A percentile compares a stretch with the other conserved stretches of the same genome.
phyloP scores from a whole-genome alignment of 2,329 filamentous ascomycete species.

The Penicillium sclerotiorum region DNA sequence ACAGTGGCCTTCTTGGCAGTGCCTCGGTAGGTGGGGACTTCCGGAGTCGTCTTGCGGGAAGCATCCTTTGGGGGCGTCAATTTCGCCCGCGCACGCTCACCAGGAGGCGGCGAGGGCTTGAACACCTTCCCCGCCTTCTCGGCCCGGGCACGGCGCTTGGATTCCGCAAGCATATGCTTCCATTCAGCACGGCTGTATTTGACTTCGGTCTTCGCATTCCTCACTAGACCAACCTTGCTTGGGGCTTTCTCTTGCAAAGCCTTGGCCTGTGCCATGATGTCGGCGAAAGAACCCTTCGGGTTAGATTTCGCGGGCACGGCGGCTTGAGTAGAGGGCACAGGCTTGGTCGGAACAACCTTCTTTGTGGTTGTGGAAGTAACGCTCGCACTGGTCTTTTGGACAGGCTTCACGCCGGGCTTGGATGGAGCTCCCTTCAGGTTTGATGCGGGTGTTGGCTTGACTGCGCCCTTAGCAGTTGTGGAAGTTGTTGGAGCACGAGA shows the following conservation, averaged over 20 bases:
- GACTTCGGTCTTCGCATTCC: constrained; percentile 56
- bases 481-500: constrained; percentile 21
- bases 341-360: constrained; percentile 21
- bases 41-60: constrained; percentile 32
- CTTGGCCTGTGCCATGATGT: constrained; percentile 62
- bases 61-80: constrained; percentile 31
- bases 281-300: constrained; percentile 62
- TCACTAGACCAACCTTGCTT: constrained; percentile 55
- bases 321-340: background rate
- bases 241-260: constrained; percentile 53
- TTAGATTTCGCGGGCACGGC: constrained; percentile 21
- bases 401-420: constrained; percentile 18
- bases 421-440: background rate
- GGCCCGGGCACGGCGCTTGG: constrained; percentile 45
- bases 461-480: constrained; percentile 22
- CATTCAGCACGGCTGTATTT: constrained; percentile 59
- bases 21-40: constrained; percentile 41
- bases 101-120: constrained; percentile 10
- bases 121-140: constrained; percentile 34
- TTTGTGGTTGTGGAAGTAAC: constrained; percentile 13
- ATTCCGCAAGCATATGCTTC: constrained; percentile 46
- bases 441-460: constrained; percentile 13
- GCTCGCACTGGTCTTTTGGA: constrained; percentile 19
- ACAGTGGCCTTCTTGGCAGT: constrained; percentile 36
- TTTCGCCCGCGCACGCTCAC: constrained; percentile 19